Evolutionary conservation across 2,329 filamentous ascomycete genomes (phyloP).

Genomic region (Aspergillus fijiensis): DNA sequence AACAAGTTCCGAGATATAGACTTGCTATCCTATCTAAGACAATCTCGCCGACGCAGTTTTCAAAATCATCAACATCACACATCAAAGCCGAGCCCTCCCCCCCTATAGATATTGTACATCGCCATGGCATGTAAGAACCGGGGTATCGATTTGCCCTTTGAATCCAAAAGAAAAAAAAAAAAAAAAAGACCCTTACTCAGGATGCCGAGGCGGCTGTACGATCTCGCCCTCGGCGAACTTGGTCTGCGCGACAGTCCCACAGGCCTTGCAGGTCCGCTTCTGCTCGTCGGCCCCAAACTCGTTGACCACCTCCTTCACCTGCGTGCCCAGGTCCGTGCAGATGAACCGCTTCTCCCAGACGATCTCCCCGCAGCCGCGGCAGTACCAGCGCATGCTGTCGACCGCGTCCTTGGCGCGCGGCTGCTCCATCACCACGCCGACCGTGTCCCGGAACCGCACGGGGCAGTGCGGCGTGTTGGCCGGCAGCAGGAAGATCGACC

Average conservation of each 20-base stretch:
- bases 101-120: background rate
- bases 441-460: slow-evolving; percentile 86
- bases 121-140: background rate
- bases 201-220: slow-evolving; percentile 42
- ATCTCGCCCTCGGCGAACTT: slow-evolving; percentile 44
- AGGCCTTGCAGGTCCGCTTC: slow-evolving; percentile 72
- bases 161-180: background rate
- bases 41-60: background rate
- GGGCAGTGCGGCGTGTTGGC: slow-evolving; percentile 97
- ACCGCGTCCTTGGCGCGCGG: slow-evolving; percentile 66
- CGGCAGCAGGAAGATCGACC: slow-evolving; percentile 89
- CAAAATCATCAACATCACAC: background rate
- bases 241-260: slow-evolving; percentile 69
- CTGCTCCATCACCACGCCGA: slow-evolving; percentile 93
- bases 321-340: slow-evolving; percentile 85
- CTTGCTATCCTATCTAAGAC: background rate
- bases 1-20: background rate
- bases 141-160: background rate
- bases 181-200: slow-evolving; percentile 24
- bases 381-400: slow-evolving; percentile 91
- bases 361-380: slow-evolving; percentile 64
- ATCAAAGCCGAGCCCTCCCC: background rate
- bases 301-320: slow-evolving; percentile 91
- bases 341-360: slow-evolving; percentile 87
- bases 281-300: slow-evolving; percentile 69